Conservation (phyloP, 345 rosid genomes). For the Ceriops tagal region DNA sequence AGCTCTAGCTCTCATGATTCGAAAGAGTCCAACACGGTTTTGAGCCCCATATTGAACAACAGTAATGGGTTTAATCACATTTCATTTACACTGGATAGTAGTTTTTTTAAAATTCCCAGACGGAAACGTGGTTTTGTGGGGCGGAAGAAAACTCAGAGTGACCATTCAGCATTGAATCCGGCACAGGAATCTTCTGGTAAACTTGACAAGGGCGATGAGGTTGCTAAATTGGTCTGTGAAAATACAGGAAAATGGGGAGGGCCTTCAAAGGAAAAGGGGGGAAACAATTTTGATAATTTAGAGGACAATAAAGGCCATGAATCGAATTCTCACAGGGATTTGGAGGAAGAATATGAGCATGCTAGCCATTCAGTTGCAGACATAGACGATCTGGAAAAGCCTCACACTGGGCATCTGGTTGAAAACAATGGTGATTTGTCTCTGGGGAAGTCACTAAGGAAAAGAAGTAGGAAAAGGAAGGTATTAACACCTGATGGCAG, state of each 20-base stretch:
- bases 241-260: conserved; percentile 33
- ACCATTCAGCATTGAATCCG: conserved; percentile 35
- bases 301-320: conserved; percentile 34
- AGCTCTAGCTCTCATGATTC: conserved; percentile 28
- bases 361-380: conserved; percentile 30
- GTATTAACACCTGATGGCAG: conserved; percentile 25
- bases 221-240: conserved; percentile 33
- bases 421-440: conserved; percentile 18
- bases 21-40: conserved; percentile 38
- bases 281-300: conserved; percentile 30
- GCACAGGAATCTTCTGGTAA: conserved; percentile 34
- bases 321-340: conserved; percentile 25
- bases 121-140: conserved; percentile 80
- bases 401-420: conserved; percentile 4
- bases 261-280: conserved; percentile 35
- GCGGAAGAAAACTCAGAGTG: conserved; percentile 56
- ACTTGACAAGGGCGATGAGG: conserved; percentile 33
- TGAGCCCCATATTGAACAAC: conserved; percentile 37
- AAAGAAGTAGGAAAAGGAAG: conserved; percentile 53
- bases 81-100: conserved; percentile 45
- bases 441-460: conserved; percentile 34
- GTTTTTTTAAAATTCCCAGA: conserved; percentile 58
- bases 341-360: conserved; percentile 41
- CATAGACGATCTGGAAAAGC: conserved; percentile 22
- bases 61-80: conserved; percentile 40